These are phyloP conservation scores for Fusarium sambucinum DNA, from an alignment of 2,329 filamentous ascomycete species.

Conservation along the genomic window DNA sequence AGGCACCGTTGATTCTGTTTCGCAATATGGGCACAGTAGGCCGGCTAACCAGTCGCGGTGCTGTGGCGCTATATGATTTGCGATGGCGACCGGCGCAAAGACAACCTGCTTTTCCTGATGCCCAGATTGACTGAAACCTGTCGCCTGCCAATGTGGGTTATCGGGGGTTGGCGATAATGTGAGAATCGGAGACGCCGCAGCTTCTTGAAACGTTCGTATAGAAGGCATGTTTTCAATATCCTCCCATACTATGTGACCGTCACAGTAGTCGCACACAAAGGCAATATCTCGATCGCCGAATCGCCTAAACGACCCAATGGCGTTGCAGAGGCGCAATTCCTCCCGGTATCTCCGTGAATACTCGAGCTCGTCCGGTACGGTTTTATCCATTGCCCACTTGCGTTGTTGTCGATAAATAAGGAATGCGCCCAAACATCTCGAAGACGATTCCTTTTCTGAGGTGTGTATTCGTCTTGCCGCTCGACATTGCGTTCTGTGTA, in stretches of 20 bases:
- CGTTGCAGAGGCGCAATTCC: slow-evolving; percentile 64
- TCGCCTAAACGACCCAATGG: slow-evolving; percentile 67
- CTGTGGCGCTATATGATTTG: slow-evolving; percentile 66
- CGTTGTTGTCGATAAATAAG: slow-evolving; percentile 65
- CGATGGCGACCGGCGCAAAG: slow-evolving; percentile 68
- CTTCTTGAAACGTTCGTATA: slow-evolving; percentile 53
- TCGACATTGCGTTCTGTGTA: slow-evolving; percentile 70
- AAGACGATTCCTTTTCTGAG: slow-evolving; percentile 61
- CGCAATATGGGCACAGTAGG: slow-evolving; percentile 68
- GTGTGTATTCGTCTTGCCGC: slow-evolving; percentile 68
- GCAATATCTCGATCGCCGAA: slow-evolving; percentile 67
- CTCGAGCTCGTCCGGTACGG: slow-evolving; percentile 48
- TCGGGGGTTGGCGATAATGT: slow-evolving; percentile 46
- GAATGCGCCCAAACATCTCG: slow-evolving; percentile 68
- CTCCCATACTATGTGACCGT: slow-evolving; percentile 70
- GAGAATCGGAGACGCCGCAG: slow-evolving; percentile 39
- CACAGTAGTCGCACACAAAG: slow-evolving; percentile 72
- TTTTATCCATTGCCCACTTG: slow-evolving; percentile 47
- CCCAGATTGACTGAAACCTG: slow-evolving; percentile 56
- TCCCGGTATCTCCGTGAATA: slow-evolving; percentile 58
- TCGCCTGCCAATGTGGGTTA: slow-evolving; percentile 65
- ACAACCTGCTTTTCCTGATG: slow-evolving; percentile 64
- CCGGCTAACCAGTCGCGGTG: slow-evolving; percentile 65
- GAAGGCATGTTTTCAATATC: slow-evolving; percentile 67
- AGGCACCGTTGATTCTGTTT: slow-evolving; percentile 61